Base-by-base conservation (phyloP, 2,329 filamentous ascomycete genomes). In the Fusarium napiforme region DNA sequence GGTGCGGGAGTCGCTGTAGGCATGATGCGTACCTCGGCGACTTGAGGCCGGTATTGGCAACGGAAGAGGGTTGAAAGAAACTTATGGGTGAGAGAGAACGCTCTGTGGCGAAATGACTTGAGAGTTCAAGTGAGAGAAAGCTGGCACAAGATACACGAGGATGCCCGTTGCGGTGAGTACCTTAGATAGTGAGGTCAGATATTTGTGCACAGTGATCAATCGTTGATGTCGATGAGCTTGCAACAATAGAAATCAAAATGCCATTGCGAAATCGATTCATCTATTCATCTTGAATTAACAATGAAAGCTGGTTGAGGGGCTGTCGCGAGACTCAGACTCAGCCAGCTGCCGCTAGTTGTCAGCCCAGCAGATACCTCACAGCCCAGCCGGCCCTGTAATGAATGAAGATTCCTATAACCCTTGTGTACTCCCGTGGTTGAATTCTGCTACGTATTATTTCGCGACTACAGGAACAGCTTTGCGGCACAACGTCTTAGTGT, bases 321-420 rank as follows among this genome's bases (percentile, higher is more conserved):
- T 42, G n/a, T 21, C 28, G 28, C 47, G 16, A 14, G 23, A 15
- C 46, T 39, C n/a, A 56, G 37, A 40, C 7, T 14, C 58, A 57
- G 60, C n/a, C 69, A 64, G 65, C 26, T 56, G 47, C 30, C 47
- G 23, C 7, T 69, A 73, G 50, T 53, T 70, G 64, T 40, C 66
- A 60, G 45, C 9, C n/a, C 42, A 23, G 36, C 8, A 32, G 28
- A 46, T 36, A 14, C 39, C 19, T 26, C 34, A 23, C 30, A 50
- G n/a, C 47, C 47, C 16, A 34, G n/a, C 9, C 1, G 23, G 23
- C 49, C 12, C 36, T 53, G 19, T 21, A 28, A 34, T 12, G 21
- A 26, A 53, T 6, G 12, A 15, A 26, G 23, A 28, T 36, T 37
- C 9, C 18, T 37, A 18, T 0, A 37, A 53, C 18, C 9, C 23